Evolutionary conservation across 148 eudicot species (phyloP).

Genomic region (Persicaria tinctoria): DNA sequence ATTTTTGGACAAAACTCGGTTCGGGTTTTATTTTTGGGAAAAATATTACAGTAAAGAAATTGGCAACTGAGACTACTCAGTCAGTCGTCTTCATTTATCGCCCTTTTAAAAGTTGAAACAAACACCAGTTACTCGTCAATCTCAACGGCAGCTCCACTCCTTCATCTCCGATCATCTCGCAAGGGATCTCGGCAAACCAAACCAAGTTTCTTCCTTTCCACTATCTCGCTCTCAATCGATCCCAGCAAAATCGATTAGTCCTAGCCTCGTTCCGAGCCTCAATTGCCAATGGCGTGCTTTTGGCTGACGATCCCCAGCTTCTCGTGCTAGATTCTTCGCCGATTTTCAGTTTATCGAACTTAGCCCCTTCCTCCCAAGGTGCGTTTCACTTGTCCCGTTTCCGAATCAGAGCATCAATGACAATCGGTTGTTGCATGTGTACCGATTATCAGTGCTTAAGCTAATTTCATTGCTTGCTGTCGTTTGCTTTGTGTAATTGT

Average conservation of each 20-base stretch:
- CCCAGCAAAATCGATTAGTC: neutral
- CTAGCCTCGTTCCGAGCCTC: no score
- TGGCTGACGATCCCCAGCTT: neutral
- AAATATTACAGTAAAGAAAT: neutral
- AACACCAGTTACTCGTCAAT: neutral
- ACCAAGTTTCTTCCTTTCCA: neutral
- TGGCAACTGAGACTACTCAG: neutral
- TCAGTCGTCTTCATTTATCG: neutral
- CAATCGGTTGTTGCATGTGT: neutral
- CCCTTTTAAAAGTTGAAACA: no score
- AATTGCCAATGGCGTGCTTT: neutral
- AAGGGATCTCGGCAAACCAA: neutral
- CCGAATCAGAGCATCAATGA: neutral
- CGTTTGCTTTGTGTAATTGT: neutral
- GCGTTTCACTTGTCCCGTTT: neutral
- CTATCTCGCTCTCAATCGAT: neutral
- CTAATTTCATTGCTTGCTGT: neutral
- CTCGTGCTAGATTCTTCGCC: neutral
- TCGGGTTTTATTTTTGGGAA: neutral
- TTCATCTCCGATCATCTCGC: neutral
- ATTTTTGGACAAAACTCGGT: neutral
- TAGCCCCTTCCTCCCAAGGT: neutral
- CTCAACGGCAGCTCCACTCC: neutral
- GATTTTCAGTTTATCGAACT: neutral
- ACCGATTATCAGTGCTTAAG: neutral